Evolutionary conservation across 2,329 filamentous ascomycete species (phyloP).

Genomic region (Ophiostoma novo-ulmi): DNA sequence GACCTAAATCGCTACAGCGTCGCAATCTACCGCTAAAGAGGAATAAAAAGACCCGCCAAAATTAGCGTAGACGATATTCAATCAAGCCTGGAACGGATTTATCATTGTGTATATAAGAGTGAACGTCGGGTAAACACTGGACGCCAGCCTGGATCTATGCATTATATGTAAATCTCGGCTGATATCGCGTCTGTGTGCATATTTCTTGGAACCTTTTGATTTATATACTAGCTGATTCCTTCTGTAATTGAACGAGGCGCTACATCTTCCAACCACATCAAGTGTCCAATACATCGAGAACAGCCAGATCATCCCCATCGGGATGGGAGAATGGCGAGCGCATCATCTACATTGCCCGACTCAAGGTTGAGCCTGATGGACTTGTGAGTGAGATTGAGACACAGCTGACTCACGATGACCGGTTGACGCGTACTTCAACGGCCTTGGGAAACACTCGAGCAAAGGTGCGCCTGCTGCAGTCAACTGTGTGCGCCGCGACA

Average conservation of each 20-base stretch:
- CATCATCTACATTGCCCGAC: not conserved
- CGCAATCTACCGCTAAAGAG: not conserved
- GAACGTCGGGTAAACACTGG: not conserved
- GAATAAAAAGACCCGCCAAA: not conserved
- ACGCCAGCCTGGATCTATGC: not conserved
- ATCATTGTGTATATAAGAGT: not conserved
- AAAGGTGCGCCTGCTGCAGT: too few species aligned
- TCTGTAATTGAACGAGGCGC: not conserved
- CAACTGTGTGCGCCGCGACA: too few species aligned
- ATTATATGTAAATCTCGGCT: not conserved
- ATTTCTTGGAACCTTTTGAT: not conserved
- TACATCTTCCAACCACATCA: not conserved
- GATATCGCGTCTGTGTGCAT: not conserved
- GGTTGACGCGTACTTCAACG: too few species aligned
- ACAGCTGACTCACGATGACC: not conserved
- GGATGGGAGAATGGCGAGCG: not conserved
- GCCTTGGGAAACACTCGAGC: too few species aligned
- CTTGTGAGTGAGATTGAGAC: not conserved
- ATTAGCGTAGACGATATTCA: not conserved
- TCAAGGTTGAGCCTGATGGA: not conserved
- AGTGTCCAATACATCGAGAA: not conserved
- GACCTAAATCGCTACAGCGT: not conserved
- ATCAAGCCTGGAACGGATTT: not conserved
- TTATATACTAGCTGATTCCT: not conserved
- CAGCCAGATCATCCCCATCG: not conserved